Evolutionary conservation across 805 yeast species (phyloP), one percentile per base, ranked within the genome.

Genomic region (Kodamaea hsintzibuensis): DNA sequence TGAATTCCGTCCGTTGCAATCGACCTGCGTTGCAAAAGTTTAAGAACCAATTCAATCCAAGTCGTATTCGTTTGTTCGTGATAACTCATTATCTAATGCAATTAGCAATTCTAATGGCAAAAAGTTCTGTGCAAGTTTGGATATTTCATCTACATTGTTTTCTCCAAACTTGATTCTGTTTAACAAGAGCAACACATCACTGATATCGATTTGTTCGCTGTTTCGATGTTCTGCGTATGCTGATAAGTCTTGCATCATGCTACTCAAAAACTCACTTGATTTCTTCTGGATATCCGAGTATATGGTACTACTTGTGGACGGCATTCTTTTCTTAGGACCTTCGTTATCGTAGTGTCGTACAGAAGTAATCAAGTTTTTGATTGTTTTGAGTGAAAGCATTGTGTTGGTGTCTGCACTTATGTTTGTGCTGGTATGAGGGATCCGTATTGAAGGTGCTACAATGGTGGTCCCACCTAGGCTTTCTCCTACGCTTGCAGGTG

Each of bases 41-140:
- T 8, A 30, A 30, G 13, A 5, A 2, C 8, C 35, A 8, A n/a
- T 9, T 30, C 35, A 30, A 10, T 30, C 35, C 35, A 30, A 30
- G 13, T 30, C 35, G 10, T 27, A 39, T 39, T 40, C 17, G n/a
- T 17, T 17, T 16, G 44, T 40, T 17, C 25, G 16, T 7, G 44
- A 17, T 43, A 50, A 50, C 40, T 51, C 67, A 48, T 68, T 69
- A 52, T 73, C 72, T 33, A 75, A 60, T 0, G 69, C 61, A 42
- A 72, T 60, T 37, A 75, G 60, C 38, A 58, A 50, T 51, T 75
- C 80, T 16, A 74, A 62, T 0, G 80, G 80, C 33, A 75, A 60
- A 30, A 68, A 64, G 8, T 59, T 60, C 19, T 66, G 69, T 0
- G 79, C 79, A n/a, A 75, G 56, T 16, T 52, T 55, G 1, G 74